Evolutionary conservation across 2,329 filamentous ascomycete genomes (phyloP).

Genomic region (Fusarium proliferatum): DNA sequence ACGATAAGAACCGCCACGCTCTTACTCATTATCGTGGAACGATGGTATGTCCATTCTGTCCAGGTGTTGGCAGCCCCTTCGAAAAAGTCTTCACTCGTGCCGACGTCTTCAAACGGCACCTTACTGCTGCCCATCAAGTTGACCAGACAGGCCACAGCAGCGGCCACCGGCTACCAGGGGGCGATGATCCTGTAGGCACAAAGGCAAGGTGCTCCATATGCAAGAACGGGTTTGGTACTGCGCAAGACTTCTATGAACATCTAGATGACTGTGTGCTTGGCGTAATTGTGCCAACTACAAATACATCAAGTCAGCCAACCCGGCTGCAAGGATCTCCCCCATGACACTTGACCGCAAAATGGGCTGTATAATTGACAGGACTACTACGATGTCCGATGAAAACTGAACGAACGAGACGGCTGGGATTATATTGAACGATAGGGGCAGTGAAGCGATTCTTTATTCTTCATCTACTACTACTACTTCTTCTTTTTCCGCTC

Average conservation of each 20-base stretch:
- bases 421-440: conserved; percentile 15
- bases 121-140: conserved; percentile 92
- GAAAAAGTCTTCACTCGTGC: conserved; percentile 97
- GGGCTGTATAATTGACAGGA: not conserved
- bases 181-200: conserved; percentile 50
- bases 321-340: conserved; percentile 23
- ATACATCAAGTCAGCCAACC: conserved; percentile 14
- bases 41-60: conserved; percentile 97
- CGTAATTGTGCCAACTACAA: conserved; percentile 61
- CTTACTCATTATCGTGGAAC: conserved; percentile 97
- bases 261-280: conserved; percentile 75
- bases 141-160: conserved; percentile 95
- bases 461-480: not conserved
- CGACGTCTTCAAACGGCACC: conserved; percentile 95
- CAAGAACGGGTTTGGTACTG: conserved; percentile 79
- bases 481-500: not conserved
- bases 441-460: conserved; percentile 7
- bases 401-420: conserved; percentile 16
- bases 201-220: conserved; percentile 94
- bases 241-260: conserved; percentile 98
- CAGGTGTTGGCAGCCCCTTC: conserved; percentile 83
- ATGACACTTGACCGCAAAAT: not conserved
- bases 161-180: conserved; percentile 58
- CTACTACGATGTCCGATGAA: not conserved
- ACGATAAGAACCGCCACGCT: conserved; percentile 97